Percentiles rank a stretch among this genome's conserved stretches.
Conservation (phyloP, 331 rosid genomes). For the Cydonia oblonga region DNA sequence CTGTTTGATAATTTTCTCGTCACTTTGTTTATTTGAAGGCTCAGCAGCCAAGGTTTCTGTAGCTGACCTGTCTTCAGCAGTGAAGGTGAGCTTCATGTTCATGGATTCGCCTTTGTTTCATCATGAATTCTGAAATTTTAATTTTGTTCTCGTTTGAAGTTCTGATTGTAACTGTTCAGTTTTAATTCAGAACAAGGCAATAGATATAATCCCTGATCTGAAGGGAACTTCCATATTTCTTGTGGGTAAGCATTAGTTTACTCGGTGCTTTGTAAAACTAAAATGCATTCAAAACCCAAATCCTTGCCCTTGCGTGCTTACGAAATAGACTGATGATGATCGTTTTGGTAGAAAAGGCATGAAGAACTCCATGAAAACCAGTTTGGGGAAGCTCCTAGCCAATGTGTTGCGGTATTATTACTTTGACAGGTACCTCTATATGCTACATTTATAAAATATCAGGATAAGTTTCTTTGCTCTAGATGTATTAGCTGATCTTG, state of each 20-base stretch:
- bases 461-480: background rate
- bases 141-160: constrained; percentile 21
- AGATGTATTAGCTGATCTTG: constrained; percentile 2
- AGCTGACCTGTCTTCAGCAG: constrained; percentile 29
- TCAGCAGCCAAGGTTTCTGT: constrained; percentile 30
- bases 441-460: background rate
- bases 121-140: background rate
- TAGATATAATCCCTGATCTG: constrained; percentile 49
- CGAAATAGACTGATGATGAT: background rate
- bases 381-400: constrained; percentile 66
- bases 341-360: constrained; percentile 34
- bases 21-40: constrained; percentile 16
- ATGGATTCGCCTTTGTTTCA: background rate
- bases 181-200: constrained; percentile 69
- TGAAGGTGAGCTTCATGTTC: constrained; percentile 47
- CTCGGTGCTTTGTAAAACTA: background rate
- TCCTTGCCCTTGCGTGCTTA: background rate
- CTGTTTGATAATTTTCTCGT: background rate
- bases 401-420: constrained; percentile 66
- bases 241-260: constrained; percentile 45
- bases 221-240: constrained; percentile 87
- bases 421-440: constrained; percentile 64
- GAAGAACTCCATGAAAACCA: constrained; percentile 54
- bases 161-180: constrained; percentile 46
- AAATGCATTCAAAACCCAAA: background rate